A percentile compares a stretch with the other conserved stretches of the same genome.
Conservation (phyloP, 2,329 filamentous ascomycete genomes). For the Cordyceps tenuipes region DNA sequence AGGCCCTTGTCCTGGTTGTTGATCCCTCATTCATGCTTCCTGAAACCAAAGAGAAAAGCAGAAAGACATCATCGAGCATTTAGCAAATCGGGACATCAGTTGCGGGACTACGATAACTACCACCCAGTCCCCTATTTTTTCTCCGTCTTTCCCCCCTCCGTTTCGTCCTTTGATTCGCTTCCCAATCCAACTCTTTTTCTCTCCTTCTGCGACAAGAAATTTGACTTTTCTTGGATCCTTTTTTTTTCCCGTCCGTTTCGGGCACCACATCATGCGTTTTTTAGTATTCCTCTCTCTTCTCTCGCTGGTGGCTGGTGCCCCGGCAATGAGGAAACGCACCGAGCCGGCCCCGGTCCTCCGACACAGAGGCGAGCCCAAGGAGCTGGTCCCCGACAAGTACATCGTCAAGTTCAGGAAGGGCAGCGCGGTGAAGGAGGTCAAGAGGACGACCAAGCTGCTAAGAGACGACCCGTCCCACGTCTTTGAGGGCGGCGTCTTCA, state of each 20-base stretch:
- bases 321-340: constrained; percentile 8
- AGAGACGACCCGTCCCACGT: constrained; percentile 14
- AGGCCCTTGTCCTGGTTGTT: too few relatives aligned
- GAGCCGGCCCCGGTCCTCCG: constrained; percentile 15
- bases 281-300: constrained; percentile 5
- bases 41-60: too few relatives aligned
- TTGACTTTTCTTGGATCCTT: too few relatives aligned
- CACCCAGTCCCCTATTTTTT: too few relatives aligned
- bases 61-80: too few relatives aligned
- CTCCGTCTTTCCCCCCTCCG: background rate
- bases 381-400: constrained; percentile 16
- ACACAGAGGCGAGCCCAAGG: constrained; percentile 12
- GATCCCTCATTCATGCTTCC: too few relatives aligned
- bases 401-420: constrained; percentile 17
- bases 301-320: constrained; percentile 4
- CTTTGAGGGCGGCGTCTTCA: constrained; percentile 16
- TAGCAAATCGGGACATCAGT: too few relatives aligned
- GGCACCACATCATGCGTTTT: constrained; percentile 2
- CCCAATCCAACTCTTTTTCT: background rate
- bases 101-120: too few relatives aligned
- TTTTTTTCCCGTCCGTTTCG: background rate
- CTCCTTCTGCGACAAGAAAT: background rate
- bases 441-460: constrained; percentile 12
- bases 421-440: constrained; percentile 12
- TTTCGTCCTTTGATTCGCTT: background rate